These are phyloP conservation scores for Colletotrichum sp. DNA, from an alignment of 2,329 filamentous ascomycete genomes.

Conservation along the genomic window DNA sequence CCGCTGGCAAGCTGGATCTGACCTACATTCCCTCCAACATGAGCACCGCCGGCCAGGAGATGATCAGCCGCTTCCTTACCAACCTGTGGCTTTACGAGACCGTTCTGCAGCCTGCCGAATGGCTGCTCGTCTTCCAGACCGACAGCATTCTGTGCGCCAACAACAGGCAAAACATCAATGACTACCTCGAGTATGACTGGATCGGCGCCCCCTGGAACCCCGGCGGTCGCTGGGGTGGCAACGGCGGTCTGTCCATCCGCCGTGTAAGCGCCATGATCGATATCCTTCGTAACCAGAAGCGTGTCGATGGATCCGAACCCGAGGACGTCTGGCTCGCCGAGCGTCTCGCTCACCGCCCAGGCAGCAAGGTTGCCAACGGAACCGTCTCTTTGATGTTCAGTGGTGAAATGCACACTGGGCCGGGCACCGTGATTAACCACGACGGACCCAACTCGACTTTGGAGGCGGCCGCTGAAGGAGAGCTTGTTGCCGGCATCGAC, in stretches of 20 bases:
- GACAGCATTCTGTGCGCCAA: constrained; percentile 63
- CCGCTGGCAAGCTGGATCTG: constrained; percentile 53
- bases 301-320: constrained; percentile 47
- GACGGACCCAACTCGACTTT: constrained; percentile 26
- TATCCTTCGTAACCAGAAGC: constrained; percentile 52
- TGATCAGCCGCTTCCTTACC: constrained; percentile 58
- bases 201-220: constrained; percentile 56
- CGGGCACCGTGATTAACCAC: constrained; percentile 23
- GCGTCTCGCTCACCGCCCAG: constrained; percentile 53
- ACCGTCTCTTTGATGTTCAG: constrained; percentile 53
- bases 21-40: constrained; percentile 57
- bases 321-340: constrained; percentile 64
- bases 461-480: constrained; percentile 32
- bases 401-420: constrained; percentile 51
- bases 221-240: constrained; percentile 49
- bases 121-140: constrained; percentile 59
- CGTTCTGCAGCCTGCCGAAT: constrained; percentile 54
- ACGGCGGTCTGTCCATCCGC: constrained; percentile 57
- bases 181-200: constrained; percentile 59
- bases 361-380: constrained; percentile 55
- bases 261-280: constrained; percentile 58
- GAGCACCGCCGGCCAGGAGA: constrained; percentile 54
- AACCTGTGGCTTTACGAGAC: constrained; percentile 56
- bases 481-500: constrained; percentile 47
- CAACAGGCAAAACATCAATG: constrained; percentile 48